phyloP scores from a whole-genome alignment of 2,329 filamentous ascomycete genomes.

The Whalleya microplaca region DNA sequence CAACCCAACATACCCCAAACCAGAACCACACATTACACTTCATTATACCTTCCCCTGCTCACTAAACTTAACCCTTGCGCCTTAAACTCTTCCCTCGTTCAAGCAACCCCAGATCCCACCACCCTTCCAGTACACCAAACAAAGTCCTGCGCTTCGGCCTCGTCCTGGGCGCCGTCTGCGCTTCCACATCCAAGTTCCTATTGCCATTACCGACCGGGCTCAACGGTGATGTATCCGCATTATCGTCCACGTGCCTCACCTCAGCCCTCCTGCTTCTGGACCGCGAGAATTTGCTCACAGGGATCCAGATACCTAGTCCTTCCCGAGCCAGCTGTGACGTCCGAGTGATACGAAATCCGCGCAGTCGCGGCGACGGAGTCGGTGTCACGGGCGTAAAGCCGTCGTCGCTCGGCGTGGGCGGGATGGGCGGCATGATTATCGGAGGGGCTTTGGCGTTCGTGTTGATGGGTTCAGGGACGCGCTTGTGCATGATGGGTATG shows the following conservation, averaged over 20 bases:
- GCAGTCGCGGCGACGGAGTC: slow-evolving; percentile 23
- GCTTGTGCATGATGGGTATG: slow-evolving; percentile 34
- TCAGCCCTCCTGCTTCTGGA: slow-evolving; percentile 24
- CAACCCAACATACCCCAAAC: too few species aligned
- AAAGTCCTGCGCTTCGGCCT: slow-evolving; percentile 51
- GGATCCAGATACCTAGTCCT: slow-evolving; percentile 33
- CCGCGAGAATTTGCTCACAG: slow-evolving; percentile 25
- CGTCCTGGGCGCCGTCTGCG: slow-evolving; percentile 8
- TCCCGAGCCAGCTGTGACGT: slow-evolving; percentile 32
- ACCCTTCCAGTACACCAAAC: slow-evolving; percentile 53
- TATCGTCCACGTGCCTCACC: slow-evolving; percentile 14
- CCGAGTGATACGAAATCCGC: slow-evolving; percentile 23
- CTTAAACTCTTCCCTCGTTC: slow-evolving; percentile 45
- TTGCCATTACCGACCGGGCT: slow-evolving; percentile 19
- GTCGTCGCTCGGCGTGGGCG: slow-evolving; percentile 31
- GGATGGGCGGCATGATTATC: slow-evolving; percentile 22
- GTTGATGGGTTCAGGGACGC: slow-evolving; percentile 19
- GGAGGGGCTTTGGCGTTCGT: slow-evolving; percentile 13
- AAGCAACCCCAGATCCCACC: slow-evolving; percentile 58
- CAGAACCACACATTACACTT: not conserved
- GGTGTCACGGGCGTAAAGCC: slow-evolving; percentile 36
- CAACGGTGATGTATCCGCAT: slow-evolving; percentile 32
- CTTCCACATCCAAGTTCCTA: slow-evolving; percentile 4
- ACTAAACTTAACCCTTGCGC: slow-evolving; percentile 14
- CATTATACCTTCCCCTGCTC: not conserved